Conservation (phyloP, 2,329 filamentous ascomycete genomes). For the Apiospora saccharicola region DNA sequence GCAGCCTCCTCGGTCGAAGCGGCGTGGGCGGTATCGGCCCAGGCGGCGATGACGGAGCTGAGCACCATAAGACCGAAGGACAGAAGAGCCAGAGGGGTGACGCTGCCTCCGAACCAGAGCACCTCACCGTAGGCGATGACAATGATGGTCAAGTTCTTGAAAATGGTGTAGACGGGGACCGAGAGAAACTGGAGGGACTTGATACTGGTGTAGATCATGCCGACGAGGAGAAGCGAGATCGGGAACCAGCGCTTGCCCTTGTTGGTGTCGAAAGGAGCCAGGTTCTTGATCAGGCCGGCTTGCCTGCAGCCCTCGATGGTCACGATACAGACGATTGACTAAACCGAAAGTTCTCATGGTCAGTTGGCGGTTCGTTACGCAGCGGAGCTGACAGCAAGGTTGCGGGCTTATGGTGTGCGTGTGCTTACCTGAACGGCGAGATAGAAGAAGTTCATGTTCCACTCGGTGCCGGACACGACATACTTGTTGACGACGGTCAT, state of each 20-base stretch:
- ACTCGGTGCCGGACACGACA: constrained; percentile 86
- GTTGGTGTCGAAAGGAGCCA: constrained; percentile 81
- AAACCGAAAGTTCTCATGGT: constrained; percentile 26
- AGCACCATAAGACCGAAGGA: constrained; percentile 97
- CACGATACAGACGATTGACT: constrained; percentile 89
- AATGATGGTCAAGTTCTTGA: constrained; percentile 99
- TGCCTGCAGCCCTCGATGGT: constrained; percentile 87
- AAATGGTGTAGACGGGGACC: constrained; percentile 98
- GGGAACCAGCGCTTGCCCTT: constrained; percentile 98
- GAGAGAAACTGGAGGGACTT: constrained; percentile 97
- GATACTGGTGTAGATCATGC: constrained; percentile 98
- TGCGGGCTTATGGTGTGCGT: not conserved
- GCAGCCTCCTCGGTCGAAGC: constrained; percentile 66
- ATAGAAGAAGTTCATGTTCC: constrained; percentile 97
- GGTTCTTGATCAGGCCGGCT: constrained; percentile 80
- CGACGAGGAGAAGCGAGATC: constrained; percentile 92
- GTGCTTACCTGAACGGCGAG: constrained; percentile 86
- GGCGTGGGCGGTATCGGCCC: constrained; percentile 86
- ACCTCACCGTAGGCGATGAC: constrained; percentile 98
- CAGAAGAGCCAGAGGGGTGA: constrained; percentile 85
- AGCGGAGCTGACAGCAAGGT: not conserved
- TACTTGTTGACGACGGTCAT: constrained; percentile 99
- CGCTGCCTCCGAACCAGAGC: constrained; percentile 94
- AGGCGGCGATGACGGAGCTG: constrained; percentile 92
- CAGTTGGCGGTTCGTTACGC: not conserved